A percentile compares a stretch with the other conserved stretches of the same genome.
Evolutionary conservation across 345 rosid species (phyloP).

Genomic region (Atalantia buxifolia): DNA sequence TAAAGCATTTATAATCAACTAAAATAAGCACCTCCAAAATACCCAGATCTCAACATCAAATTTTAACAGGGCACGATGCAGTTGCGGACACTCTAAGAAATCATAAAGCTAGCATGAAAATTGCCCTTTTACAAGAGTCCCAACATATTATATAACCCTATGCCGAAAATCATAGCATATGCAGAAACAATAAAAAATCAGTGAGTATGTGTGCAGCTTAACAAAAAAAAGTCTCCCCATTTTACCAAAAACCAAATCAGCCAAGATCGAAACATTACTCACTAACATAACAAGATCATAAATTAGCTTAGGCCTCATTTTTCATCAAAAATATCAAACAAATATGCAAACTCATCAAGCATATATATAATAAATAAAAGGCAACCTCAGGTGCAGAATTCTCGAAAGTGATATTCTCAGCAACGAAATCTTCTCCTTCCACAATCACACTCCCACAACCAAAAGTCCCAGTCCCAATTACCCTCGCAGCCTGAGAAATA

Average conservation of each 20-base stretch:
- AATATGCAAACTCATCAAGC: neutral
- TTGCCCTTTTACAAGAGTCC: neutral
- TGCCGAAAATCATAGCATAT: neutral
- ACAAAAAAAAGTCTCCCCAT: neutral
- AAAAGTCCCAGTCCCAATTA: constrained; percentile 91
- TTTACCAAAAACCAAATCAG: neutral
- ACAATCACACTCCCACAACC: constrained; percentile 88
- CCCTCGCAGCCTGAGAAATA: constrained; percentile 44
- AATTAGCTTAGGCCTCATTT: neutral
- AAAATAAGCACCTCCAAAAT: neutral
- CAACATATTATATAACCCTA: neutral
- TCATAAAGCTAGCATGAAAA: neutral
- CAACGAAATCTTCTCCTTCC: constrained; percentile 94
- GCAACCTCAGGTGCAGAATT: constrained; percentile 84
- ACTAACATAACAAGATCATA: neutral
- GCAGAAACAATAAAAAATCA: neutral
- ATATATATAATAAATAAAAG: neutral
- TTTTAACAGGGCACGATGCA: neutral
- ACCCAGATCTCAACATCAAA: neutral
- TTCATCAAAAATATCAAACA: neutral
- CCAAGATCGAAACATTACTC: neutral
- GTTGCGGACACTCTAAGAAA: neutral
- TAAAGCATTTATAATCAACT: neutral
- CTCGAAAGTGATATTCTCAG: constrained; percentile 96
- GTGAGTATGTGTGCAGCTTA: neutral